Percentiles rank a stretch among this genome's conserved stretches.
phyloP scores from a whole-genome alignment of 441 rosid species.

The Flueggea neowawraea region DNA sequence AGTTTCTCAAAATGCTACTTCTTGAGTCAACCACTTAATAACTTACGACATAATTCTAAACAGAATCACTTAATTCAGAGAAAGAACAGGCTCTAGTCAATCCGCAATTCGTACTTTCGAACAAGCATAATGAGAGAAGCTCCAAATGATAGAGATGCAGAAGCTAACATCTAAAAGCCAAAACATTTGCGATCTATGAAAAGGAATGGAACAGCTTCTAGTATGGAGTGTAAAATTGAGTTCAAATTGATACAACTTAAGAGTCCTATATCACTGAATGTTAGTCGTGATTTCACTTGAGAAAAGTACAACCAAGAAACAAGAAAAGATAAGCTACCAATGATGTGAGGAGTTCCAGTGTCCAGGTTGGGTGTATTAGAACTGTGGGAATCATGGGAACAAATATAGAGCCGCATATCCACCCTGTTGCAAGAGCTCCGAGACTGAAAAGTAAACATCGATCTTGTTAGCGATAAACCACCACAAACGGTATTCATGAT shows the following conservation, averaged over 20 bases:
- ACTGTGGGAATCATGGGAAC: conserved; percentile 79
- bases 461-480: not conserved
- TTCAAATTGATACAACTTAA: not conserved
- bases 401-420: conserved; percentile 73
- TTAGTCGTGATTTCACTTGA: conserved; percentile 40
- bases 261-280: not conserved
- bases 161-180: no score
- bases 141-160: no score
- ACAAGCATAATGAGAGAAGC: no score
- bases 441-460: conserved; percentile 40
- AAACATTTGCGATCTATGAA: no score
- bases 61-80: no score
- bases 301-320: conserved; percentile 84
- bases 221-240: not conserved
- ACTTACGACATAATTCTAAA: no score
- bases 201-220: no score
- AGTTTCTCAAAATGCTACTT: no score
- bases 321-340: conserved; percentile 70
- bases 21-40: no score
- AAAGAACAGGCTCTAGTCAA: no score
- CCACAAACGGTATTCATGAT: not conserved
- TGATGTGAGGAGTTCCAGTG: conserved; percentile 90
- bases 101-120: no score
- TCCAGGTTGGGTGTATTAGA: conserved; percentile 80
- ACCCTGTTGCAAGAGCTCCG: conserved; percentile 73